A percentile compares a stretch with the other conserved stretches of the same genome.
These are phyloP conservation scores for Adiantum capillusveneris DNA, from an alignment of 75 land plant genomes.

Conservation along the genomic window DNA sequence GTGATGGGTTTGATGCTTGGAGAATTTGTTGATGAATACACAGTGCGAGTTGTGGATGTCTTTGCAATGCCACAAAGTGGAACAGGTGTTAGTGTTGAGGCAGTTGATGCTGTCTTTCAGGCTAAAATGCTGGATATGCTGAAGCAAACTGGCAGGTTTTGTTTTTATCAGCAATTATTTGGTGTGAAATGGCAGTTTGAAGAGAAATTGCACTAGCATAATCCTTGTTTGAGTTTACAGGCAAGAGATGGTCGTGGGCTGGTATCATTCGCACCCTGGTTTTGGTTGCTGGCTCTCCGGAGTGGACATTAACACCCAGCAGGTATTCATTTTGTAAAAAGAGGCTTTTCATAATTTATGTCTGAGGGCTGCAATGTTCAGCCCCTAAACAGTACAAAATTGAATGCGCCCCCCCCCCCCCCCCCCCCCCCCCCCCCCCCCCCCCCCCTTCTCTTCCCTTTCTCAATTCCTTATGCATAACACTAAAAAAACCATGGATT, in stretches of 20 bases:
- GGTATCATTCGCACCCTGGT: constrained; percentile 99
- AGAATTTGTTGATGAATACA: constrained; percentile 98
- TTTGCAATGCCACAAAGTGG: constrained; percentile 99
- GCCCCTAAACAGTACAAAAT: no score
- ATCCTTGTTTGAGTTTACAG: constrained; percentile 34
- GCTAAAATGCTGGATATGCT: constrained; percentile 99
- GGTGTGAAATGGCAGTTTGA: no score
- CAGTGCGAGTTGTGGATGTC: constrained; percentile 94
- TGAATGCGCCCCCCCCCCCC: no score
- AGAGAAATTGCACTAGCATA: not conserved
- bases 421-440: no score
- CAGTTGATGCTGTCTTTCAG: constrained; percentile 97
- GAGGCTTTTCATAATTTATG: no score
- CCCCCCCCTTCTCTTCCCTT: no score
- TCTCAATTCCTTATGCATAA: no score
- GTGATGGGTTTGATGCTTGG: constrained; percentile 98
- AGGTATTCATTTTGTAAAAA: no score
- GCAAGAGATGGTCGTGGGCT: constrained; percentile 98
- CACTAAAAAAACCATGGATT: no score
- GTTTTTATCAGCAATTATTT: no score
- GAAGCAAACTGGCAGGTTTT: constrained; percentile 94
- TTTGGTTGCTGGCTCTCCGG: constrained; percentile 99
- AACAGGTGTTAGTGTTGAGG: constrained; percentile 98
- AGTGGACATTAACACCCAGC: constrained; percentile 96
- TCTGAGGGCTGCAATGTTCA: no score